These are phyloP conservation scores for Cylindrotheca fusiformis DNA, from an alignment of 108 stramenopile genomes.

Conservation along the genomic window DNA sequence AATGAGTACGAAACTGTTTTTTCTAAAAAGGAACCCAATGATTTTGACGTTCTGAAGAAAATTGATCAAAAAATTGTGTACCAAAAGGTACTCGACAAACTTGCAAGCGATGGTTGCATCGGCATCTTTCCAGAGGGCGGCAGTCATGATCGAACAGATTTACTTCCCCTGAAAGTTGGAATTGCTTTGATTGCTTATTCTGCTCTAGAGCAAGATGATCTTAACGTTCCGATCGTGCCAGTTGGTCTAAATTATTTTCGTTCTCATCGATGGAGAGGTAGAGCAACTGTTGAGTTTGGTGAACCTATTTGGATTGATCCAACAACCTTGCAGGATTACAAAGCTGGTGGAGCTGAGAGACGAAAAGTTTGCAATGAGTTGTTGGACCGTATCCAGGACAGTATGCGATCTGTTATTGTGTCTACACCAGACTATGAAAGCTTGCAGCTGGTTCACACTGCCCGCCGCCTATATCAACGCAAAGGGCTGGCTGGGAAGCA, in stretches of 20 bases:
- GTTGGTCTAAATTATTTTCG: conserved; percentile 97
- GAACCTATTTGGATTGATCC: conserved; percentile 79
- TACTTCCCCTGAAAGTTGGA: conserved; percentile 97
- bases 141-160: conserved; percentile 95
- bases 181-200: conserved; percentile 96
- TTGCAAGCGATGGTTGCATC: conserved; percentile 73
- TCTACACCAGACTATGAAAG: conserved; percentile 94
- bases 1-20: conserved; percentile 17
- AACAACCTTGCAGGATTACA: conserved; percentile 55
- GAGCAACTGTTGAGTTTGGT: conserved; percentile 87
- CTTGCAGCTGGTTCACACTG: conserved; percentile 90
- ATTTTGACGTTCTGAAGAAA: conserved; percentile 82
- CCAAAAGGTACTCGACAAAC: conserved; percentile 73
- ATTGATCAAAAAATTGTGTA: conserved; percentile 89
- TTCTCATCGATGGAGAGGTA: conserved; percentile 90
- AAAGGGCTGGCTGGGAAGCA: conserved; percentile 44
- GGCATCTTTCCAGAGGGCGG: conserved; percentile 99
- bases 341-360: conserved; percentile 64
- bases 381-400: conserved; percentile 79
- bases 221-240: conserved; percentile 94
- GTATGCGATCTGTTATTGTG: conserved; percentile 93
- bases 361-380: conserved; percentile 83
- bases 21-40: conserved; percentile 16
- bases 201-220: conserved; percentile 85
- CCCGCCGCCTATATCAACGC: conserved; percentile 83